Evolutionary conservation across 164 flowering plant species (phyloP).

Genomic region (Warburgia ugandensis): DNA sequence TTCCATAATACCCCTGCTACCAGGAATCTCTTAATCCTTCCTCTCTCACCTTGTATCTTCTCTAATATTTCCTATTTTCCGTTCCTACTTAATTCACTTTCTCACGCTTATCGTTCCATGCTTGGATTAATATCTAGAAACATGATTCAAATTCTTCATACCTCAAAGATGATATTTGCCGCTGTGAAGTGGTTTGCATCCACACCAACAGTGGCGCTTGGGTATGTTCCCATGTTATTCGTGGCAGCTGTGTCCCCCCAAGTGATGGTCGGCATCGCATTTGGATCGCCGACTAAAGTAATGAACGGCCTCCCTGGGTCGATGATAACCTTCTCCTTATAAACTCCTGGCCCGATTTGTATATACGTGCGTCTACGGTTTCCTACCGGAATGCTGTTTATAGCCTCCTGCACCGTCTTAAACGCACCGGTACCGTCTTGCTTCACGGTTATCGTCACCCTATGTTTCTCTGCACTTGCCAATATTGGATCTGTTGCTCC

Average conservation of each 20-base stretch:
- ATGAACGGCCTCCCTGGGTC: constrained; percentile 34
- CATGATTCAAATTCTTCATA: constrained; percentile 4
- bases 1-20: too few relatives aligned
- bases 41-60: too few relatives aligned
- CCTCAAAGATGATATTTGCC: constrained; percentile 39
- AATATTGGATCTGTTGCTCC: too few relatives aligned
- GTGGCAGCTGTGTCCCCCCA: constrained; percentile 32
- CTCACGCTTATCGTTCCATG: not conserved
- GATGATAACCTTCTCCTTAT: constrained; percentile 44
- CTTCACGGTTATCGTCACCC: constrained; percentile 22
- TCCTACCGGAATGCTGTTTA: constrained; percentile 35
- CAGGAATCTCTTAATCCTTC: too few relatives aligned
- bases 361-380: constrained; percentile 34
- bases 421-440: constrained; percentile 53
- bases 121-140: not conserved
- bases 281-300: constrained; percentile 39
- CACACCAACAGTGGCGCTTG: constrained; percentile 47
- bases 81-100: not conserved
- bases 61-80: too few relatives aligned
- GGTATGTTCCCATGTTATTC: constrained; percentile 38
- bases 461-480: not conserved
- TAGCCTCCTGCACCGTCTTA: constrained; percentile 46
- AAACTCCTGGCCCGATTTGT: constrained; percentile 36
- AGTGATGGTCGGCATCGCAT: constrained; percentile 21
- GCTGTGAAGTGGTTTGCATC: constrained; percentile 45